Evolutionary conservation across 192 early-diverging fungal genomes (phyloP).

Genomic region (Dimargaris cristalligena): DNA sequence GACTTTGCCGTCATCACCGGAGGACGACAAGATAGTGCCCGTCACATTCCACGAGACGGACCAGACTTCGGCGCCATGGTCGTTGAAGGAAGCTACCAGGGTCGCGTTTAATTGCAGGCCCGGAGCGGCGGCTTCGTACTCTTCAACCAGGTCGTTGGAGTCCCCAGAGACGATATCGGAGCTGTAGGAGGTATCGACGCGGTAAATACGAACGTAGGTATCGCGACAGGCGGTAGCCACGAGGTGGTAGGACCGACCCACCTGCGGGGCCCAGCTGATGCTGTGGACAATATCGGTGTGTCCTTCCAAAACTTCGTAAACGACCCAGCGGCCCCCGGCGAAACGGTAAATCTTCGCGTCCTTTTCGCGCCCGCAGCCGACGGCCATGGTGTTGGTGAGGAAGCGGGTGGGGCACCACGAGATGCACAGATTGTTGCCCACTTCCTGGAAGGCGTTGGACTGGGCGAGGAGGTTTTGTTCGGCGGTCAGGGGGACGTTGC

Average conservation of each 20-base stretch:
- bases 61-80: slow-evolving; percentile 63
- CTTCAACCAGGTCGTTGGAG: slow-evolving; percentile 2
- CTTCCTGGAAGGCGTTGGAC: background rate
- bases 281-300: slow-evolving; percentile 51
- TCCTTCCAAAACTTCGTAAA: slow-evolving; percentile 33
- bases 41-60: slow-evolving; percentile 74
- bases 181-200: background rate
- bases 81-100: slow-evolving; percentile 34
- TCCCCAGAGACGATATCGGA: background rate
- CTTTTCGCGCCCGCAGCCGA: slow-evolving; percentile 7
- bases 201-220: slow-evolving; percentile 26
- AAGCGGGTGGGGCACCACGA: slow-evolving; percentile 7
- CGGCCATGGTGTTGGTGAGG: slow-evolving; percentile 1
- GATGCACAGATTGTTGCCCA: background rate
- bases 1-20: slow-evolving; percentile 70
- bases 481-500: background rate
- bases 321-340: slow-evolving; percentile 36
- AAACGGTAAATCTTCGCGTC: slow-evolving; percentile 9
- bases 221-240: slow-evolving; percentile 28
- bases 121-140: background rate
- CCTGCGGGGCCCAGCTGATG: slow-evolving; percentile 49
- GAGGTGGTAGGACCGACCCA: slow-evolving; percentile 41
- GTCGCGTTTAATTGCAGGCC: slow-evolving; percentile 28
- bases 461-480: background rate
- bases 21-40: slow-evolving; percentile 57